Evolutionary conservation across 345 rosid genomes (phyloP).

Genomic region (Ceriops decandra): DNA sequence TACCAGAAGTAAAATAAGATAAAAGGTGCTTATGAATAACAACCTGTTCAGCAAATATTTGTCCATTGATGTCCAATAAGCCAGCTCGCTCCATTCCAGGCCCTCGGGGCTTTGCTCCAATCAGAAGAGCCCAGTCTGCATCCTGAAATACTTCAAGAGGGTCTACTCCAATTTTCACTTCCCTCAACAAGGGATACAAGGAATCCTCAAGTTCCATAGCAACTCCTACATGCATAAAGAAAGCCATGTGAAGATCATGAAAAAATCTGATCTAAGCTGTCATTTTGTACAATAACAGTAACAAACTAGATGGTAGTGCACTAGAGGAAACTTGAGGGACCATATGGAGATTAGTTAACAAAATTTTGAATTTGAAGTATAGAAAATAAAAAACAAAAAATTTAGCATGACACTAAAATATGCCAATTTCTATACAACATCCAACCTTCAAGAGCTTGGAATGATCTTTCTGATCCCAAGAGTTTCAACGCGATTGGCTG

Average conservation of each 20-base stretch:
- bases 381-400: not conserved
- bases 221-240: slow-evolving; percentile 49
- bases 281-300: too few species aligned
- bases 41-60: slow-evolving; percentile 90
- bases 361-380: not conserved
- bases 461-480: slow-evolving; percentile 88
- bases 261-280: not conserved
- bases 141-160: slow-evolving; percentile 87
- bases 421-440: not conserved
- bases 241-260: slow-evolving; percentile 10
- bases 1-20: not conserved
- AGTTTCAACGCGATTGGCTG: slow-evolving; percentile 88
- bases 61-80: slow-evolving; percentile 84
- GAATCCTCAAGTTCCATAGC: slow-evolving; percentile 99
- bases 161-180: slow-evolving; percentile 77
- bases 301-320: too few species aligned
- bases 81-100: slow-evolving; percentile 97
- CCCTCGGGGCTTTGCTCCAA: slow-evolving; percentile 99
- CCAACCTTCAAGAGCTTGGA: slow-evolving; percentile 92
- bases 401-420: not conserved
- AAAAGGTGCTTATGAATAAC: not conserved
- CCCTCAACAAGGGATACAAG: slow-evolving; percentile 86
- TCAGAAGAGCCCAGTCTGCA: slow-evolving; percentile 93
- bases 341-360: not conserved
- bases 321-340: too few species aligned